Base-by-base conservation (phyloP, 805 yeast genomes). In the Metschnikowia hibisci region DNA sequence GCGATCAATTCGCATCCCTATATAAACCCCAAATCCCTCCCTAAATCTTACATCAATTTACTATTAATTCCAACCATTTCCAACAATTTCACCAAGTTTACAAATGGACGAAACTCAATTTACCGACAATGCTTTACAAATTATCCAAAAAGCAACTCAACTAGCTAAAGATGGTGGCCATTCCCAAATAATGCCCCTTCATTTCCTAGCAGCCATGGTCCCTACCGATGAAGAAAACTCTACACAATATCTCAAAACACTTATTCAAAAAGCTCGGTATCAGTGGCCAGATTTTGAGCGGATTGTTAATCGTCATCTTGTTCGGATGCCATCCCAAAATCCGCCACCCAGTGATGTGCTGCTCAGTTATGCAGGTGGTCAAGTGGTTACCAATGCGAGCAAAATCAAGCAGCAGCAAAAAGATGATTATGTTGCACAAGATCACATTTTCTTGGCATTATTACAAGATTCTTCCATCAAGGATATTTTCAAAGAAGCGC, bases 371-470 rank as follows among this genome's bases (percentile, higher is more conserved):
- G 77, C 87, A n/a, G 74, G 89, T 27, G 87, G 87, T 15, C 83
- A 80, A 60, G 79, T 93, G 15, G 62, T 93, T 35, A 77, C 77
- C 51, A 79, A 77, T 30, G 95, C 98, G 12, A 74, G 74, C 39
- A 85, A 88, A 60, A 79, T 88, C 56, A 85, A 86, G 65, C 73
- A 80, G 40, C 85, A 85, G 56, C 99, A 91, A 62, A 91, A 91
- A 63, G 99, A 93, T 65, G 74, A 82, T 14, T 93, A 79, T 58
- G 77, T 93, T 43, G 98, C 96, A 1, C 98, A 91, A 68, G 99
- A 93, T 66, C 99, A 93, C 63, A 69, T 93, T 10, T 67, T 93
- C 39, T 71, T 89, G 46, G 96, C 97, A 0, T 69, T 93, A 30
- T 68, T 93, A 39, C 93, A 89, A 22, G 97, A 91, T 55, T 61